phyloP scores from a whole-genome alignment of 805 yeast genomes.

The Yamadazyma paraphyllophila region DNA sequence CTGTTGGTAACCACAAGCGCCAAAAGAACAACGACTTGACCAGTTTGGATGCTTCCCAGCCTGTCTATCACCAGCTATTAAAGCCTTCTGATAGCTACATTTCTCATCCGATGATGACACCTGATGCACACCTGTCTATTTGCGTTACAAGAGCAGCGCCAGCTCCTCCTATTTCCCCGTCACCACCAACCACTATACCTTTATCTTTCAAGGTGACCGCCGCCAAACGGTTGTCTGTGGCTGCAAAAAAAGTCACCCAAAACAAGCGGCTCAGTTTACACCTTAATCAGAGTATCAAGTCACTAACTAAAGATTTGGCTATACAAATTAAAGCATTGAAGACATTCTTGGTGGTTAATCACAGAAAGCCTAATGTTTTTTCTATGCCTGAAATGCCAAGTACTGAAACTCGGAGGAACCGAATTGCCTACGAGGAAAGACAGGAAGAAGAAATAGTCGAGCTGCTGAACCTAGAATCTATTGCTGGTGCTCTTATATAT shows the following conservation, averaged over 20 bases:
- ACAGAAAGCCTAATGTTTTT: too few species aligned
- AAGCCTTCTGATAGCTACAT: not conserved
- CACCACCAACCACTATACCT: not conserved
- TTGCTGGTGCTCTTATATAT: constrained; percentile 1
- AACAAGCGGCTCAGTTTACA: not conserved
- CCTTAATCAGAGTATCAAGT: not conserved
- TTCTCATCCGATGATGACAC: not conserved
- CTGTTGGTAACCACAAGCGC: not conserved
- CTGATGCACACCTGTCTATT: not conserved
- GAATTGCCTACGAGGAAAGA: not conserved
- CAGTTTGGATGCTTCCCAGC: not conserved
- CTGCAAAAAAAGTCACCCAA: not conserved
- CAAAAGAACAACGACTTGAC: not conserved
- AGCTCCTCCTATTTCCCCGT: not conserved
- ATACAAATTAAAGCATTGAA: not conserved
- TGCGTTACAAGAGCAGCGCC: not conserved
- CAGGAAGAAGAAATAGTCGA: not conserved
- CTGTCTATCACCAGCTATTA: not conserved
- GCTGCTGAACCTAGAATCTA: not conserved
- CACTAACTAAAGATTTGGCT: not conserved
- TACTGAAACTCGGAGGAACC: not conserved
- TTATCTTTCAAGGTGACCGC: not conserved
- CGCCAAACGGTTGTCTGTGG: not conserved
- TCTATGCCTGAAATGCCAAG: not conserved
- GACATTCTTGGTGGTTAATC: too few species aligned